phyloP scores from a whole-genome alignment of 352 stramenopile genomes.

The Lagenidium giganteum region DNA sequence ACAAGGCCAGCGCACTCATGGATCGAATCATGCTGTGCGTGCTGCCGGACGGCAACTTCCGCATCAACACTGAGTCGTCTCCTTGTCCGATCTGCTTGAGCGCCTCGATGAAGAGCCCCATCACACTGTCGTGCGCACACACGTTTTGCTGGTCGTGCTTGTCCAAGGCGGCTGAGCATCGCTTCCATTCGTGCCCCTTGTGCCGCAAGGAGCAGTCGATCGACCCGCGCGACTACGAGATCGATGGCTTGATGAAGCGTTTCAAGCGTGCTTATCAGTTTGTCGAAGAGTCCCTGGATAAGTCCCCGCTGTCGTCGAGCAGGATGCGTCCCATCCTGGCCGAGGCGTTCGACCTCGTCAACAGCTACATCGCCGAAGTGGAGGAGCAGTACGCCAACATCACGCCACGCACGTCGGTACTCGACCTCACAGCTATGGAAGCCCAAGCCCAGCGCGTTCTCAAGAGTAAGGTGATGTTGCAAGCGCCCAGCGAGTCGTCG shows the following conservation, averaged over 20 bases:
- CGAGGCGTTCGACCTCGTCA: constrained; percentile 39
- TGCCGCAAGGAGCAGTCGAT: constrained; percentile 52
- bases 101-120: constrained; percentile 36
- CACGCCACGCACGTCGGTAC: constrained; percentile 12
- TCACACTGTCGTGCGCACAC: constrained; percentile 48
- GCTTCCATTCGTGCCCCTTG: constrained; percentile 48
- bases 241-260: constrained; percentile 52
- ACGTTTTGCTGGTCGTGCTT: constrained; percentile 69
- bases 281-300: constrained; percentile 29
- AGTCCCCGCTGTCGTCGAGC: constrained; percentile 29
- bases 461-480: not conserved
- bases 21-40: constrained; percentile 55
- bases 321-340: constrained; percentile 46
- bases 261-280: constrained; percentile 54
- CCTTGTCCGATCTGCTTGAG: constrained; percentile 55
- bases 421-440: not conserved
- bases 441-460: not conserved
- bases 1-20: constrained; percentile 26
- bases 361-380: constrained; percentile 31
- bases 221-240: constrained; percentile 61
- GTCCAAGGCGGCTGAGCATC: constrained; percentile 44
- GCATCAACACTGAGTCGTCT: constrained; percentile 16
- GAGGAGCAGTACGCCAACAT: constrained; percentile 44
- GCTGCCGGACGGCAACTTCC: constrained; percentile 44
- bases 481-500: not conserved